A percentile compares a stretch with the other conserved stretches of the same genome.
Conservation (phyloP, 306 rosid species). For the Mimosa bimucronata region DNA sequence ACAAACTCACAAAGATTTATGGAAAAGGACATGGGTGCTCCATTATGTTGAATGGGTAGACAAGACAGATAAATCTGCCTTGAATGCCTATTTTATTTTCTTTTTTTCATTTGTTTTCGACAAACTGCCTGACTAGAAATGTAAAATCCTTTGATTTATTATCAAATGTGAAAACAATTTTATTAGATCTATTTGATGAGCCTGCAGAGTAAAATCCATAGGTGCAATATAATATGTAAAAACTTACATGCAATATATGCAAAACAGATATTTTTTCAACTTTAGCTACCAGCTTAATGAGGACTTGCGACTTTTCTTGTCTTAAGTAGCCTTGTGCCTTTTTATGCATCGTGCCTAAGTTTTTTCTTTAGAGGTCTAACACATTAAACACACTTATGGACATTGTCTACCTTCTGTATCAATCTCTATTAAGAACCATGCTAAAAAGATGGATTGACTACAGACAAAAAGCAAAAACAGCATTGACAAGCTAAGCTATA, state of each 20-base stretch:
- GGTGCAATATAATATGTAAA: neutral
- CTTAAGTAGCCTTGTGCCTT: no score
- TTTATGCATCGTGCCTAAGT: neutral
- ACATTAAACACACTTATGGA: neutral
- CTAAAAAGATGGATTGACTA: slow-evolving; percentile 1
- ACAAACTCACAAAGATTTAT: neutral
- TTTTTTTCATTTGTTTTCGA: neutral
- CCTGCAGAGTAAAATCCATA: neutral
- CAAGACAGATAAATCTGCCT: neutral
- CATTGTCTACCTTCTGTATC: neutral
- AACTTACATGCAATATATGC: neutral
- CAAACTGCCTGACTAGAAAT: neutral
- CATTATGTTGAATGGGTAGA: neutral
- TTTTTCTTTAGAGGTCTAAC: neutral
- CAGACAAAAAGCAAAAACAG: neutral
- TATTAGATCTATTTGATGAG: neutral
- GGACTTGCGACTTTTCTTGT: neutral
- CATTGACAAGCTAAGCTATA: neutral
- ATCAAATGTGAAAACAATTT: neutral
- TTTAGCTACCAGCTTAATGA: neutral
- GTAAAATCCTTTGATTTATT: neutral
- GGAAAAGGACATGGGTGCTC: neutral
- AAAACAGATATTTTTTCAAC: neutral
- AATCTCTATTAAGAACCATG: neutral
- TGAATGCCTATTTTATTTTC: neutral